These are phyloP conservation scores for Epicoccum sorghinum DNA, from an alignment of 2,329 filamentous ascomycete species.

Conservation along the genomic window DNA sequence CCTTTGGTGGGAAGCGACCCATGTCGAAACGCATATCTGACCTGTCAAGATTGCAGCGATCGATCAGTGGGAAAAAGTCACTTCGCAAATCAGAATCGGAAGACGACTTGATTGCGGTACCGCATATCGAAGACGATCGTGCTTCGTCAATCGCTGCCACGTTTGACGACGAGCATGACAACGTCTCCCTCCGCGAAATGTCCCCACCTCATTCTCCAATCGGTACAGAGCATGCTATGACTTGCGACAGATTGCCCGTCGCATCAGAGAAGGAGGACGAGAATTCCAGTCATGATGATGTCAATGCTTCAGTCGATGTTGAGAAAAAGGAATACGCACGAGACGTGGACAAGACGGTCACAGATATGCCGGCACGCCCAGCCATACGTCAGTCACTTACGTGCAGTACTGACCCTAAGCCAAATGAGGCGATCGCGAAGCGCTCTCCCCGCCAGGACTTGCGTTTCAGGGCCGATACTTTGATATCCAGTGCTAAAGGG, in stretches of 20 bases:
- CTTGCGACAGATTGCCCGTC: not conserved
- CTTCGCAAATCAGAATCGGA: constrained; percentile 35
- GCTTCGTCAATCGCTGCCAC: constrained; percentile 58
- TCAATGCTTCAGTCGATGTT: not conserved
- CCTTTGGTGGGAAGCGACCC: constrained; percentile 24
- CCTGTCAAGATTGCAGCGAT: constrained; percentile 37
- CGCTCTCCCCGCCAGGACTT: constrained; percentile 17
- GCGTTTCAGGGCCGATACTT: constrained; percentile 27
- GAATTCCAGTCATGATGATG: not conserved
- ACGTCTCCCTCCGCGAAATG: constrained; percentile 40
- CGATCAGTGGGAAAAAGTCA: constrained; percentile 24
- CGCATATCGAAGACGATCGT: constrained; percentile 47
- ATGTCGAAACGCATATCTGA: constrained; percentile 46
- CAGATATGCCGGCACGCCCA: not conserved
- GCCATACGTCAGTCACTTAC: constrained; percentile 30
- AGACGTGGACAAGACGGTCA: not conserved
- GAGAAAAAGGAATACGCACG: not conserved
- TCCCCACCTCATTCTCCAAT: constrained; percentile 37
- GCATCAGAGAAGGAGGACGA: not conserved
- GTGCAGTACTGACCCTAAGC: constrained; percentile 43
- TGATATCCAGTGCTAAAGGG: constrained; percentile 23
- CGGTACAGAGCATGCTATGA: constrained; percentile 18
- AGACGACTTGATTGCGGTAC: constrained; percentile 44
- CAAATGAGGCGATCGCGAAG: constrained; percentile 13
- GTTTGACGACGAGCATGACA: constrained; percentile 65